Base-by-base conservation (phyloP, 441 rosid genomes). In the Kokia cookei region DNA sequence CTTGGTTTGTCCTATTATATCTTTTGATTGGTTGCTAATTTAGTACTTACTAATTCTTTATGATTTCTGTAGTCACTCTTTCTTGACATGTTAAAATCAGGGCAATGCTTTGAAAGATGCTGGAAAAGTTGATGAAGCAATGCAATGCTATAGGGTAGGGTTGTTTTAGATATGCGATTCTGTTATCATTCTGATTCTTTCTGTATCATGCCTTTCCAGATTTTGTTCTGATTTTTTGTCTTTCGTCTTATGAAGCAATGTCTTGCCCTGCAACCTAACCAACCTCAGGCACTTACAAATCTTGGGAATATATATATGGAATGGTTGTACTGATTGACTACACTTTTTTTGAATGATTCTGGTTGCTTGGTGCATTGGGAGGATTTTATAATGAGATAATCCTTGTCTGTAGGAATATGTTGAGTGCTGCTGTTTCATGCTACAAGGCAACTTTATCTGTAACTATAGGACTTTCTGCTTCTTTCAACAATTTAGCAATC, bases 251-350 rank as follows among this genome's bases (percentile, higher is more conserved):
- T 87, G 87, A 78, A 96, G 99, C 97, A 96, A 92, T 96, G 99
- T 76, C 97, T 96, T 80, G 53, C 88, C 37, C 80, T 93, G 75
- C 98, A 93, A 77, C 96, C 97, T 29, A 91, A 80, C 76, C 99
- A 96, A 77, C 99, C 99, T 57, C 98, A 93, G 83, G 96, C 99
- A 50, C 94, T 96, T 72, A 93, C 97, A 70, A 96, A 96, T 78
- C 94, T 96, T 75, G 99, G 99, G 73, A 93, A 96, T 78, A 86
- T 96, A 76, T 96, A 93, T 78, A 93, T 93, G 98, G 98, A 96
- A 83, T 93, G 99, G 99, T 92, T 65, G 69, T 42, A 10, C 68
- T 42, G 15, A 22, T 12, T 11, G 2, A 48, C 50, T 14, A 84
- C 53, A 75, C 32, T 77, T 74, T 71, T 71, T 17, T 69, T 73